Base-by-base conservation (phyloP, 768 basidiomycete species). In the Suillus subluteus region DNA sequence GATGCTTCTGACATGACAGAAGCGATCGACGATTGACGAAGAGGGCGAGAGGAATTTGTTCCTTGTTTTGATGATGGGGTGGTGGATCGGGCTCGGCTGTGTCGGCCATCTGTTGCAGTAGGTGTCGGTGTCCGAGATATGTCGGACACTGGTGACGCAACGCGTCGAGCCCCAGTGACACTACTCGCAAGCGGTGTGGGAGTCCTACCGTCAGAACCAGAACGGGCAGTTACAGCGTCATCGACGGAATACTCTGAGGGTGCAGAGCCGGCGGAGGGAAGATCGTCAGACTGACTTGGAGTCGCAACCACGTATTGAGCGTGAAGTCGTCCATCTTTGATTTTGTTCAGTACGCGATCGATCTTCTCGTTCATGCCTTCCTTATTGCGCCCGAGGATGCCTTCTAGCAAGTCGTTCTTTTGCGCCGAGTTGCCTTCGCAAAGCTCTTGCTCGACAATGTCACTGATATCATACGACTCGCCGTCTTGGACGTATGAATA, bases 401-500 rank as follows among this genome's bases (percentile, higher is more conserved):
- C 88, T 72, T 91, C 88, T 46, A 95, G 77, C 23, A 94, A 79
- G 71, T 94, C 92, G 48, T 81, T 82, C 73, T 84, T 82, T 38
- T 81, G 76, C 16, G 72, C 58, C 18, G 72, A 73, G 46, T 76
- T 79, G 46, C 81, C 81, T 37, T 85, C 87, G n/a, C 86, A 81
- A 84, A 92, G 91, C 71, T 97, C 97, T 77, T 93, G 88, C 74
- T 96, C 95, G 58, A 98, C 86, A 61, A 98, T 90, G 68, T 97
- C 91, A 72, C 94, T 95, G 75, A 99, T 95, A 76, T 99, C 97
- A 72, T 90, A 92, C 0, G 91, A 91, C 79, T 94, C 94, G 3
- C 96, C 97, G 68, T 96, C 94, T 68, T 95, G 90, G 50, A 98
- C 91, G 75, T 95, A 98, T 46, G 96, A 98, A 76, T 99, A 99